Conservation (phyloP, 768 basidiomycete genomes). For the Gelatoporia subvermispora region DNA sequence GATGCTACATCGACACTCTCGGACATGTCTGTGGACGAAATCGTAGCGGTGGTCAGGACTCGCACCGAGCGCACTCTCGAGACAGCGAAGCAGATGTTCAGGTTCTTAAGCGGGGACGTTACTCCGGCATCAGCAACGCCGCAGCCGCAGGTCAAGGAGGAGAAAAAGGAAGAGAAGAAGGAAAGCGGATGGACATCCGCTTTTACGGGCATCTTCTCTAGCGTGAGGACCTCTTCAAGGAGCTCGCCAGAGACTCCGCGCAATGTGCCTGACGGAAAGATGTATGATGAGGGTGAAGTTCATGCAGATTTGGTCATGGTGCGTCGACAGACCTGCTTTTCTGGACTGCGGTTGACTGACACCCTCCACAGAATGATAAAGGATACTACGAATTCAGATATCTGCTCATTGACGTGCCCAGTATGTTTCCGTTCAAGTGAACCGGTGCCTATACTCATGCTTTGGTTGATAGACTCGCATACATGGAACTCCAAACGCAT, state of each 20-base stretch:
- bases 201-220: slow-evolving; percentile 65
- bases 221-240: slow-evolving; percentile 42
- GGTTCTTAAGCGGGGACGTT: slow-evolving; percentile 67
- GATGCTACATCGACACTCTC: slow-evolving; percentile 36
- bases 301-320: slow-evolving; percentile 77
- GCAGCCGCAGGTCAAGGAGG: slow-evolving; percentile 22
- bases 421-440: slow-evolving; percentile 42
- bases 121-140: slow-evolving; percentile 31
- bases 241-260: slow-evolving; percentile 23
- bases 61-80: slow-evolving; percentile 38
- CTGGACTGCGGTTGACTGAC: not conserved
- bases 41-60: slow-evolving; percentile 42
- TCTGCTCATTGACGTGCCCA: slow-evolving; percentile 73
- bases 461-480: slow-evolving; percentile 50
- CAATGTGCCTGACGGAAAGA: slow-evolving; percentile 32
- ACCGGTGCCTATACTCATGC: slow-evolving; percentile 18
- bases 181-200: slow-evolving; percentile 40
- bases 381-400: slow-evolving; percentile 78
- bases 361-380: slow-evolving; percentile 52
- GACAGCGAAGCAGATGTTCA: slow-evolving; percentile 53
- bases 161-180: slow-evolving; percentile 29
- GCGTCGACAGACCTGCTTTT: slow-evolving; percentile 22
- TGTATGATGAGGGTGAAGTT: slow-evolving; percentile 73
- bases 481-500: slow-evolving; percentile 57
- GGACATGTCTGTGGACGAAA: slow-evolving; percentile 54